These are phyloP conservation scores for Chaetothyriales sp. DNA, from an alignment of 2,329 filamentous ascomycete species.

Conservation along the genomic window DNA sequence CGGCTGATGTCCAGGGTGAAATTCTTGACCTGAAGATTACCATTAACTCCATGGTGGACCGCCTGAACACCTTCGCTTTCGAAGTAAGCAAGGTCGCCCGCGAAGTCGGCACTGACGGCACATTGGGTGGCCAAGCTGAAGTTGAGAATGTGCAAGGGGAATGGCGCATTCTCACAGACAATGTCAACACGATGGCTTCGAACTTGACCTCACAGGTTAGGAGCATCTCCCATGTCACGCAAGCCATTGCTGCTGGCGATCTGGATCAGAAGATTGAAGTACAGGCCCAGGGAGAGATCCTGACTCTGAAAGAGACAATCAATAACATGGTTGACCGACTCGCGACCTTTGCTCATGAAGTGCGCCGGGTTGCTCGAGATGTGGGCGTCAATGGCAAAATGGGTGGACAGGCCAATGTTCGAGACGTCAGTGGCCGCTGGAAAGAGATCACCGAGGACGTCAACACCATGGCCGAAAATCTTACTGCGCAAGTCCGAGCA, in stretches of 20 bases:
- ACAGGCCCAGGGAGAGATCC: constrained; percentile 85
- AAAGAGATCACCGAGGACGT: constrained; percentile 97
- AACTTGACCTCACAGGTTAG: constrained; percentile 58
- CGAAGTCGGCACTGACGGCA: constrained; percentile 52
- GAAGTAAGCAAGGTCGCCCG: constrained; percentile 53
- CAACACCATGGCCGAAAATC: constrained; percentile 76
- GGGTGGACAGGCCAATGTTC: constrained; percentile 91
- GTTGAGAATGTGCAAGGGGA: constrained; percentile 54
- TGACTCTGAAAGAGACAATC: constrained; percentile 88
- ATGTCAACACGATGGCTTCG: constrained; percentile 54
- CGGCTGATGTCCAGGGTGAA: constrained; percentile 83
- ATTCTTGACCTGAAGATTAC: constrained; percentile 92
- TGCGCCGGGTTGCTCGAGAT: constrained; percentile 89
- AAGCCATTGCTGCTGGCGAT: constrained; percentile 88
- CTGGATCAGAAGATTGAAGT: constrained; percentile 95
- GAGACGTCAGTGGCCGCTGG: constrained; percentile 85
- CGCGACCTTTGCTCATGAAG: constrained; percentile 89
- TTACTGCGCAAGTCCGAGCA: constrained; percentile 92
- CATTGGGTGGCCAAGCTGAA: constrained; percentile 49
- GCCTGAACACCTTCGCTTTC: constrained; percentile 50
- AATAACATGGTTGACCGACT: constrained; percentile 97
- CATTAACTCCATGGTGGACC: constrained; percentile 55
- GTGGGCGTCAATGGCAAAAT: constrained; percentile 97
- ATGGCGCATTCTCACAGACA: constrained; percentile 54
- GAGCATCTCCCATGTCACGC: constrained; percentile 85